phyloP scores from a whole-genome alignment of 176 grass and related monocot genomes.

The Miscanthus lutarioriparius region DNA sequence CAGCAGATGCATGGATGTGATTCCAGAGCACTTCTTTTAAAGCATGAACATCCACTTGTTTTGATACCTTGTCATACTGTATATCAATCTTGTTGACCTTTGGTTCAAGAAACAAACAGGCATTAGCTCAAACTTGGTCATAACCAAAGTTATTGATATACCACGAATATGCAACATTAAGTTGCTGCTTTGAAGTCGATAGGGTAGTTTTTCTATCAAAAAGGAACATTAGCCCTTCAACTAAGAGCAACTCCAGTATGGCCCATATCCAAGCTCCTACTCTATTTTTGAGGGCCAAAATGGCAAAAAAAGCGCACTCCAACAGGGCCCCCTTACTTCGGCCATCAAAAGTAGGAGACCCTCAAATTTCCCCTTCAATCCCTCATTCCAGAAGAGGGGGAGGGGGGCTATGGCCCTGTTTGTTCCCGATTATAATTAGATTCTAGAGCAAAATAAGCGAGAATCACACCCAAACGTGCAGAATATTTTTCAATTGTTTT shows the following conservation, averaged over 20 bases:
- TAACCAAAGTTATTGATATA: background rate
- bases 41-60: constrained; percentile 98
- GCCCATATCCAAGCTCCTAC: background rate
- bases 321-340: no score
- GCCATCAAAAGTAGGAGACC: no score
- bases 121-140: constrained; percentile 33
- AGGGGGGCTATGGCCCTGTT: no score
- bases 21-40: constrained; percentile 91
- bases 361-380: no score
- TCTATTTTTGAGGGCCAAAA: background rate
- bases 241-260: background rate
- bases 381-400: no score
- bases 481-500: no score
- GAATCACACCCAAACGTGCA: no score
- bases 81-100: constrained; percentile 94
- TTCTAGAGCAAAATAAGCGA: no score
- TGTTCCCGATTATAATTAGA: no score
- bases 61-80: constrained; percentile 93
- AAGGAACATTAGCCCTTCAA: background rate
- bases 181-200: background rate
- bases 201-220: background rate
- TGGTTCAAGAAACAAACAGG: constrained; percentile 30
- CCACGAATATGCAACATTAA: background rate
- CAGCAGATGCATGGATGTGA: constrained; percentile 70
- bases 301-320: background rate